Percentiles rank a stretch among this genome's conserved stretches.
Evolutionary conservation across 768 basidiomycete species (phyloP).

Genomic region (Rhizopogon salebrosus): DNA sequence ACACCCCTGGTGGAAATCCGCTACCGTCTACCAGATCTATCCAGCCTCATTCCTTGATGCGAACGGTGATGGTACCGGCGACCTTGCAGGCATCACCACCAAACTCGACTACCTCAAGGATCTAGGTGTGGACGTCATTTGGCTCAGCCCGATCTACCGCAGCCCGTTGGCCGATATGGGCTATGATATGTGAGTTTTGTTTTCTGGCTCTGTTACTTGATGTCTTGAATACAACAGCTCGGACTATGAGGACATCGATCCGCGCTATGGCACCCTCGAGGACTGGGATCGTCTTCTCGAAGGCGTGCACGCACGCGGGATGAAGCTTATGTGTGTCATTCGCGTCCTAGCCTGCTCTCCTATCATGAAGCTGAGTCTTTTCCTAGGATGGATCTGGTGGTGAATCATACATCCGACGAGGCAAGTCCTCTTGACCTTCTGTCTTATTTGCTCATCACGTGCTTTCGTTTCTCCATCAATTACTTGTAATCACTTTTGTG

Average conservation of each 20-base stretch:
- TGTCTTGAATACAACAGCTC: conserved; percentile 34
- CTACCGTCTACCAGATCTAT: conserved; percentile 64
- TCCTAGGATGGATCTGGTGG: conserved; percentile 69
- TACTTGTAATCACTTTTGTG: background rate
- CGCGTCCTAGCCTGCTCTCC: conserved; percentile 2
- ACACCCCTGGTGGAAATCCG: conserved; percentile 53
- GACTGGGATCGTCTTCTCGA: conserved; percentile 55
- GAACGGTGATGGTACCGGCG: conserved; percentile 68
- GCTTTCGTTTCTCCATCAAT: conserved; percentile 4
- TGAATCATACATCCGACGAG: conserved; percentile 69
- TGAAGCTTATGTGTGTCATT: conserved; percentile 57
- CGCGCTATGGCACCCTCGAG: conserved; percentile 56
- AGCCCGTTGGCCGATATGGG: conserved; percentile 71
- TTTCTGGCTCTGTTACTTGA: background rate
- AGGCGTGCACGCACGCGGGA: conserved; percentile 53
- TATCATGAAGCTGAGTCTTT: conserved; percentile 2
- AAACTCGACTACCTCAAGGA: conserved; percentile 68
- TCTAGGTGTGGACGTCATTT: conserved; percentile 63
- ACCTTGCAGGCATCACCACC: conserved; percentile 57
- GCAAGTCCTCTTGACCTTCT: conserved; percentile 22
- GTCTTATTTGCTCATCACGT: background rate
- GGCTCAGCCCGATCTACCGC: conserved; percentile 69
- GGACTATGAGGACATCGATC: conserved; percentile 61
- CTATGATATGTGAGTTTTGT: conserved; percentile 52
- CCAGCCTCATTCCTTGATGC: conserved; percentile 67